These are phyloP conservation scores for Scheffersomyces amazonensis DNA, from an alignment of 805 yeast species.

Conservation along the genomic window DNA sequence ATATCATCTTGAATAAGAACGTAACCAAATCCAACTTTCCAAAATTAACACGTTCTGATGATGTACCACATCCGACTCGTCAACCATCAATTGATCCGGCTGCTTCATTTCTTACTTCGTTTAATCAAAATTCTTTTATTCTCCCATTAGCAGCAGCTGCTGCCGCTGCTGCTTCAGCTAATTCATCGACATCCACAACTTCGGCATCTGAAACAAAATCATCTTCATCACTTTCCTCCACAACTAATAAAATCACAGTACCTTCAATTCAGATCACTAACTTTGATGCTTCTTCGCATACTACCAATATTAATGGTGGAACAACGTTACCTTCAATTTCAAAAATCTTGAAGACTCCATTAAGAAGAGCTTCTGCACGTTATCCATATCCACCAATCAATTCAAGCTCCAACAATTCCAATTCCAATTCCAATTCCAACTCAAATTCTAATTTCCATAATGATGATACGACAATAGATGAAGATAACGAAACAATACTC, in stretches of 20 bases:
- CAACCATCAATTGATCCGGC: neutral
- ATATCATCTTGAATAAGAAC: too few species aligned
- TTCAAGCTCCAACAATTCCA: too few species aligned
- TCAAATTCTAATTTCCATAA: neutral
- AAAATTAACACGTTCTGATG: neutral
- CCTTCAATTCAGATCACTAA: slow-evolving; percentile 7
- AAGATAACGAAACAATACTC: slow-evolving; percentile 19
- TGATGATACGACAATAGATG: slow-evolving; percentile 23
- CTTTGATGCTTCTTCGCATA: neutral
- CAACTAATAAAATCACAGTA: too few species aligned
- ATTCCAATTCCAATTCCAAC: neutral
- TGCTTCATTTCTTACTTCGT: neutral
- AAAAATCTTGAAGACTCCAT: slow-evolving; percentile 43
- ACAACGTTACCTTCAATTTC: slow-evolving; percentile 36
- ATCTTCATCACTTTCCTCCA: neutral
- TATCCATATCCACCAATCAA: neutral
- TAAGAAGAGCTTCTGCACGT: slow-evolving; percentile 23
- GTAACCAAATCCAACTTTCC: neutral
- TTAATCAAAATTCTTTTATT: slow-evolving; percentile 4
- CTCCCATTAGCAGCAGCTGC: slow-evolving; percentile 5
- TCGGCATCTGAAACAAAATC: neutral
- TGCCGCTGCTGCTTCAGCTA: neutral
- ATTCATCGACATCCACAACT: neutral
- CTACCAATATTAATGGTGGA: neutral
- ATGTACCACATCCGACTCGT: neutral